These are phyloP conservation scores for Alternaria ventricosa DNA, from an alignment of 2,329 filamentous ascomycete genomes.

Conservation along the genomic window DNA sequence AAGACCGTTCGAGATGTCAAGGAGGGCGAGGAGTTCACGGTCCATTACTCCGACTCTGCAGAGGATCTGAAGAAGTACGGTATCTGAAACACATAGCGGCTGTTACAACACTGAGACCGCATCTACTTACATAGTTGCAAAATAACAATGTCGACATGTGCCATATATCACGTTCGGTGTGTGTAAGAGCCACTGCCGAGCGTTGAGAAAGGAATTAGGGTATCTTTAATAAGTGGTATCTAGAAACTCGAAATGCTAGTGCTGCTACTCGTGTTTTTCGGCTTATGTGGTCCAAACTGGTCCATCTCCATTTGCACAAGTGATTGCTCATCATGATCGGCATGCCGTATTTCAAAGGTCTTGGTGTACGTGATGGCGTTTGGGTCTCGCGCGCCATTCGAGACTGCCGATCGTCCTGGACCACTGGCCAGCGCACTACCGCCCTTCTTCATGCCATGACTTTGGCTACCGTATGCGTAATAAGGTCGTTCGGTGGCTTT, in stretches of 20 bases:
- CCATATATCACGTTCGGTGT: background rate
- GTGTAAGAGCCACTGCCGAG: background rate
- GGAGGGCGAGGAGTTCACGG: background rate
- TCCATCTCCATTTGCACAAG: constrained; percentile 13
- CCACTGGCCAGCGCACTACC: constrained; percentile 14
- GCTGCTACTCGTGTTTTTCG: constrained; percentile 5
- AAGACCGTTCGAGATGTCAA: background rate
- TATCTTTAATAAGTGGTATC: background rate
- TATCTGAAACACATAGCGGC: background rate
- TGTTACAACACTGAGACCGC: background rate
- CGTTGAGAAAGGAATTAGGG: background rate
- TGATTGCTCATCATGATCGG: constrained; percentile 16
- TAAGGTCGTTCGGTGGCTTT: constrained; percentile 19
- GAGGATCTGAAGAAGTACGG: background rate
- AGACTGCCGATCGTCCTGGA: constrained; percentile 1
- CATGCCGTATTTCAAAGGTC: constrained; percentile 20
- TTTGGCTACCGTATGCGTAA: constrained; percentile 19
- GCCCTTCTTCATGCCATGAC: constrained; percentile 30
- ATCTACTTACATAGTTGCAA: background rate
- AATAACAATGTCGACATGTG: background rate
- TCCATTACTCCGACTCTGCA: background rate
- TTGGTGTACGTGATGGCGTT: constrained; percentile 22
- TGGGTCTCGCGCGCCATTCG: background rate
- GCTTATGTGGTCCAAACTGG: constrained; percentile 5
- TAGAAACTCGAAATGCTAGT: constrained; percentile 19